Percentiles rank a stretch among this genome's conserved stretches.
phyloP scores from a whole-genome alignment of 2,329 filamentous ascomycete genomes.

The Lasiodiplodia sp. region DNA sequence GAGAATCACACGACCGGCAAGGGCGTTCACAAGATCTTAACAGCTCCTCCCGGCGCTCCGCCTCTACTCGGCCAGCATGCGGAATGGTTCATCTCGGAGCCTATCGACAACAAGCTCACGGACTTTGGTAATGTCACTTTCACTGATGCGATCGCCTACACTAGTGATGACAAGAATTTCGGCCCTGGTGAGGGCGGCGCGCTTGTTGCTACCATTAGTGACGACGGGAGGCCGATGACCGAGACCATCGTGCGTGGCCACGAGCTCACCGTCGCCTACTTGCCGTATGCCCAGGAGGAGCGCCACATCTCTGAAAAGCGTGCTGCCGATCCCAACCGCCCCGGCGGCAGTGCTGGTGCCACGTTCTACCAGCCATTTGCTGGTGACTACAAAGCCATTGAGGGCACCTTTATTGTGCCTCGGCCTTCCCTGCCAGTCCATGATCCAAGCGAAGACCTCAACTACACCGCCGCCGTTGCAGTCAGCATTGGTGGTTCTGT shows the following conservation, averaged over 20 bases:
- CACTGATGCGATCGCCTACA: conserved; percentile 15
- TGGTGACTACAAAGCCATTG: not conserved
- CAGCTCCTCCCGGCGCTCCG: conserved; percentile 10
- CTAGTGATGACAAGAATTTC: conserved; percentile 32
- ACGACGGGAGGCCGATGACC: not conserved
- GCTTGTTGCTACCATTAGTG: not conserved
- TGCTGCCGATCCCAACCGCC: not conserved
- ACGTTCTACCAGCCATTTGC: not conserved
- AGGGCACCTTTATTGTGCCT: not conserved
- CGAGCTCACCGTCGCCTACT: not conserved
- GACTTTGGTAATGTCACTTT: conserved; percentile 30
- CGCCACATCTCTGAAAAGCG: not conserved
- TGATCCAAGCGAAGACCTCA: not conserved
- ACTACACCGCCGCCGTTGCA: not conserved
- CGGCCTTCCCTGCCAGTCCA: not conserved
- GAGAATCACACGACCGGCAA: conserved; percentile 62
- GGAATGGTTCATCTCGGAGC: conserved; percentile 32
- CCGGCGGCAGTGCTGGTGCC: not conserved
- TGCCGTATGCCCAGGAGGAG: not conserved
- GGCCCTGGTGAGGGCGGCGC: not conserved
- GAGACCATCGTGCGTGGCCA: not conserved
- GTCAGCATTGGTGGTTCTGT: not conserved
- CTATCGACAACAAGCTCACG: conserved; percentile 13
- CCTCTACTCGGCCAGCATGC: conserved; percentile 30
- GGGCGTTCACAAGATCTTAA: conserved; percentile 61